Evolutionary conservation across 371 early-diverging fungal species (phyloP).

Genomic region (Mucor racemosus): DNA sequence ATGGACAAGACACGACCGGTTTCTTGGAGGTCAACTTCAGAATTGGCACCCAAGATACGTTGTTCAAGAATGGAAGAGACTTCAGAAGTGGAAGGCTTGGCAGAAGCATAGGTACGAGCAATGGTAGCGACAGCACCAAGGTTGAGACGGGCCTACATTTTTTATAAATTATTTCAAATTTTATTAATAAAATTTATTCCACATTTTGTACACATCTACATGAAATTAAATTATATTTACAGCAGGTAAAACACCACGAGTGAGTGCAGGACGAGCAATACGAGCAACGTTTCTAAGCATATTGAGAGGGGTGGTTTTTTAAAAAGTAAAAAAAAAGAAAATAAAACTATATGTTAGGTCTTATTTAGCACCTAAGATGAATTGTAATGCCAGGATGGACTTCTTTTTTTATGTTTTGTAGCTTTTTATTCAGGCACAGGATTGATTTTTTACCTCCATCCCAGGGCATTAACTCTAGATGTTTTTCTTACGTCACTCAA

Average conservation of each 20-base stretch:
- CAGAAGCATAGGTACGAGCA: slow-evolving; percentile 59
- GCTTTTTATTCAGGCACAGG: slow-evolving; percentile 2
- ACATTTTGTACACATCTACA: slow-evolving; percentile 1
- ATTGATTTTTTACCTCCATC: not conserved
- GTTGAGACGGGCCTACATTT: slow-evolving; percentile 52
- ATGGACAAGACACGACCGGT: slow-evolving; percentile 97
- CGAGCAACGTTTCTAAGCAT: slow-evolving; percentile 62
- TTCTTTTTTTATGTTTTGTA: slow-evolving; percentile 8
- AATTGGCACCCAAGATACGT: slow-evolving; percentile 85
- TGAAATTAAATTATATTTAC: slow-evolving; percentile 32
- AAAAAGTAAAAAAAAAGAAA: slow-evolving; percentile 9
- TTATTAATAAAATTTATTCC: not conserved
- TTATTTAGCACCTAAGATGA: slow-evolving; percentile 1
- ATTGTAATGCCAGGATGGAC: slow-evolving; percentile 18
- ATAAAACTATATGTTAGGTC: not conserved
- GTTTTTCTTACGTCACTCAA: slow-evolving; percentile 7
- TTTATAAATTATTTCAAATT: not conserved
- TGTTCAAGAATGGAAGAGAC: slow-evolving; percentile 92
- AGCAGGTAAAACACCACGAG: slow-evolving; percentile 50
- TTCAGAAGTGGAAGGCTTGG: slow-evolving; percentile 78
- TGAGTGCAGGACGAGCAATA: slow-evolving; percentile 53
- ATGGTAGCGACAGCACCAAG: slow-evolving; percentile 59
- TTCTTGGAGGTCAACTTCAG: slow-evolving; percentile 88
- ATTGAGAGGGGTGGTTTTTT: slow-evolving; percentile 17
- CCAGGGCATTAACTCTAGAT: not conserved